Evolutionary conservation across 768 basidiomycete genomes (phyloP), one percentile per base, ranked within the genome.

Genomic region (Tricholomella constricta): DNA sequence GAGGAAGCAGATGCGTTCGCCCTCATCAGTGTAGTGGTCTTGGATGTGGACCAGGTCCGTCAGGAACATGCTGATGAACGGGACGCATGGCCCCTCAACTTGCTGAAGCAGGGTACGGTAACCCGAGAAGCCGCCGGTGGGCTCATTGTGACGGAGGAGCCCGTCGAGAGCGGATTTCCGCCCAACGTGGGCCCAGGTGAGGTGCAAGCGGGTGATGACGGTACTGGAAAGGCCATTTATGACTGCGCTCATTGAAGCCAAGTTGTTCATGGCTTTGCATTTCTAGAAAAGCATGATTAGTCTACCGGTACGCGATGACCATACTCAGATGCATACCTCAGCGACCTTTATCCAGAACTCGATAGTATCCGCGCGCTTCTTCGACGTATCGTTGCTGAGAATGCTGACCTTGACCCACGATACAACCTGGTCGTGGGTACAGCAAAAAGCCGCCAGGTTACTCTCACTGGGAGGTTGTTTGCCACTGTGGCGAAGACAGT

Each of bases 281-380:
- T 82, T 86, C 88, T 90, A 61, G 12, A 45, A 27, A 14, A 27
- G 1, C 4, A 27, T 26, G 0, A 32, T 43, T 5, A 42, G 26
- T 27, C 42, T 9, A 27, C 8, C 15, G 4, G 14, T 9, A 8
- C 15, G 6, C 12, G 22, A 26, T 15, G 26, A n/a, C 14, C 17
- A 17, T 8, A 27, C 12, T 15, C 26, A n/a, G 20, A 34, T 19
- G 45, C 57, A 17, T 40, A 88, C 89, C 79, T 91, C 87, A 7
- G 89, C 86, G 17, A 89, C 85, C 62, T 80, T 85, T 58, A 90
- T 84, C 88, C 88, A 91, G 62, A 84, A 80, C 53, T 88, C 86
- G 32, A 88, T 69, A 14, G 76, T 78, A 49, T 84, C 78, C 7
- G 83, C 78, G 38, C 86, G 73, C 61, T 77, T 82, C 12, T 73